Evolutionary conservation across 306 rosid genomes (phyloP), one percentile per base, ranked within the genome.

Genomic region (Acacia crassicarpa): DNA sequence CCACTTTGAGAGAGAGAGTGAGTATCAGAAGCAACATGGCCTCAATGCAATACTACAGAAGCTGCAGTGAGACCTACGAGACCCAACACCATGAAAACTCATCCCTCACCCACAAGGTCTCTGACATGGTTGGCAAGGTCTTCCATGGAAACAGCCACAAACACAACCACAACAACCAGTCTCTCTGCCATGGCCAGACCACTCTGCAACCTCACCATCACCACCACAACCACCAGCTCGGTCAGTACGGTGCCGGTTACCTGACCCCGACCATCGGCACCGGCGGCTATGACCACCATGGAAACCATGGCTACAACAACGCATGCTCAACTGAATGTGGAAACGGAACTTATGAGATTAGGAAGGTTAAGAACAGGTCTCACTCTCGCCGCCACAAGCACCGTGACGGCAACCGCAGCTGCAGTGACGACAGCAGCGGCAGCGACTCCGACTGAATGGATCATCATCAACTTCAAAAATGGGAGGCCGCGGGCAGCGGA

Each of bases 21-120:
- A 4, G 33, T 25, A 61, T 13, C 38, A 62, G 38, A 0, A 62
- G 68, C 9, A 25, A 61, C 48, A 84, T 86, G 87, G 83, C 85
- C 62, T 81, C 83, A n/a, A 51, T 58, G 76, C 83, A 27, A 27
- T 27, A 38, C 68, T 27, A 62, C 68, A 62, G 68, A 27, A 62
- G 19, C 72, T 20, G 54, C 82, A 62, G 40, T 56, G 78, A 80
- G 49, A 62, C 61, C 58, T 65, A 77, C 80, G 80, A 67, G 45
- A 51, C 33, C 63, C 76, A 53, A 44, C 63, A 77, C 74, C 79
- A 54, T 0, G 62, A 66, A 20, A 73, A 65, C 70, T 56, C 77
- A 1, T 65, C 70, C 17, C 4, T 23, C 46, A 56, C 48, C 61
- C 77, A 79, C 20, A 56, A 54, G 83, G 61, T 69, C 45, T 17